Evolutionary conservation across 306 rosid species (phyloP), one percentile per base, ranked within the genome.

Genomic region (Dalbergia oliveri): DNA sequence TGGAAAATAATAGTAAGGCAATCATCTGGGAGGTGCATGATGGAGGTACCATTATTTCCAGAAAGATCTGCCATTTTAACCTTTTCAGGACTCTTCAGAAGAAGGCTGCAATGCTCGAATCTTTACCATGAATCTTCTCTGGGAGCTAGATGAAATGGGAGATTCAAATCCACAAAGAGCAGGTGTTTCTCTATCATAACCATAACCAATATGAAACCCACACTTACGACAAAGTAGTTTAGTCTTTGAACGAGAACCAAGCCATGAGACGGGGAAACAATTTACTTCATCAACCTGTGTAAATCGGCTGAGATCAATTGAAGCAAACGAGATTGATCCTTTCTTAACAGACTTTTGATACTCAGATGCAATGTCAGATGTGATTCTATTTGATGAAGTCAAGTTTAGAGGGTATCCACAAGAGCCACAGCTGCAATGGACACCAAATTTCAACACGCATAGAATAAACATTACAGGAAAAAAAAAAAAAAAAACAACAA

Each of bases 331-430:
- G 73, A 90, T 85, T 33, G 82, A 85, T 73, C 91, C 89, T 82
- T 87, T 82, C 82, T 85, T 85, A 72, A 85, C 69, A 61, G 88
- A 88, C 64, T 85, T 91, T 19, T 68, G 51, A 57, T 91, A 88
- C 66, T 85, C 87, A 61, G 84, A 85, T 84, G 82, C 88, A 82
- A 88, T 84, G 73, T 83, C 76, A 77, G 92, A 83, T 59, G 93
- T 87, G 86, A 81, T 84, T 45, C 94, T 78, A 82, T 90, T 88
- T 13, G 88, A 73, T 15, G 94, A 89, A 21, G 80, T 82, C 78
- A 90, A 82, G 61, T 89, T 87, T 86, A 91, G 77, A 87, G 88
- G 94, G 87, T 88, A 88, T 44, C 90, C 91, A 78, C 91, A 89
- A 73, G 91, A 88, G 66, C 92, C 92, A 73, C 91, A 92, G 60